Evolutionary conservation across 2,329 filamentous ascomycete genomes (phyloP).

Genomic region (Exophiala aquamarina): DNA sequence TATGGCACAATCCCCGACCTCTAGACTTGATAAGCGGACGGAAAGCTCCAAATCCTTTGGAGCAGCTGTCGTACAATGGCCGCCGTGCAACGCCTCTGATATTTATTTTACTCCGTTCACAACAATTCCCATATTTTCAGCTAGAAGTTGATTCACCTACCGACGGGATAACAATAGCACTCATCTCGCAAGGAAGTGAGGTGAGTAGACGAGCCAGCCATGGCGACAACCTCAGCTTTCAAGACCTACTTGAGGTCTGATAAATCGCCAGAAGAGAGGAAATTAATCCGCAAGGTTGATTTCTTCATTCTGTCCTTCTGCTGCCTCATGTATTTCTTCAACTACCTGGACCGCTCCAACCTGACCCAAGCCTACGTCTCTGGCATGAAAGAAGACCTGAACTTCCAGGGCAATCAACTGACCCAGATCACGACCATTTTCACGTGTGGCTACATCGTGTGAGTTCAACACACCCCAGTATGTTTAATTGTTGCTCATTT

Average conservation of each 20-base stretch:
- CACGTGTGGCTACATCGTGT: conserved; percentile 23
- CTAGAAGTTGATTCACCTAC: no score
- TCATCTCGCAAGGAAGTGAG: no score
- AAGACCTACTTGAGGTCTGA: conserved; percentile 10
- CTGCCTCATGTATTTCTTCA: conserved; percentile 44
- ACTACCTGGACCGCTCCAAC: conserved; percentile 48
- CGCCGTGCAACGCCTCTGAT: no score
- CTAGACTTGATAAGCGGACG: no score
- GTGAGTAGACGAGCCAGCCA: conserved; percentile 12
- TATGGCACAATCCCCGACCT: no score
- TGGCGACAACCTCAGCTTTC: conserved; percentile 43
- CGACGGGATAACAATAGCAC: no score
- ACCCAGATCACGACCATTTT: conserved; percentile 32
- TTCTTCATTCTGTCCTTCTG: conserved; percentile 48
- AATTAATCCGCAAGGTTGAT: conserved; percentile 51
- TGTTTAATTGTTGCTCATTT: neutral
- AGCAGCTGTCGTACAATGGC: no score
- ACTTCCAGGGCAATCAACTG: conserved; percentile 33
- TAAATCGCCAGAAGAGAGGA: conserved; percentile 35
- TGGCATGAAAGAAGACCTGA: conserved; percentile 36
- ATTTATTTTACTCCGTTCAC: neutral
- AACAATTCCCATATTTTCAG: no score
- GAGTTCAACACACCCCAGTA: neutral
- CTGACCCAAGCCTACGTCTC: conserved; percentile 41
- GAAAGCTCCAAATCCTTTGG: no score